Evolutionary conservation across 1,284 basidiomycete genomes (phyloP), one percentile per base, ranked within the genome.

Genomic region (Exsudoporus floridanus): DNA sequence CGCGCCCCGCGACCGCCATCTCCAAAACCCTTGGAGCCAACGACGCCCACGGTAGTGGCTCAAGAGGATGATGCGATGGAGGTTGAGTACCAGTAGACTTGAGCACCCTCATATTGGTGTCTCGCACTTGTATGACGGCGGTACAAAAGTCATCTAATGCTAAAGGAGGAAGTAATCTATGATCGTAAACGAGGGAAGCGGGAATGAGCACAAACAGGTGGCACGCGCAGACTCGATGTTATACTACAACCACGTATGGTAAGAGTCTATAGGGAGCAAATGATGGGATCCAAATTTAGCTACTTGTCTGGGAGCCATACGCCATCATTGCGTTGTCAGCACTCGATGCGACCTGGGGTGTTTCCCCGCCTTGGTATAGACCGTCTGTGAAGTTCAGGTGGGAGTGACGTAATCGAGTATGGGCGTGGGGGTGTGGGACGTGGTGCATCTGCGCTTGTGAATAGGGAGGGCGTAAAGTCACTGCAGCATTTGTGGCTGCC

Each of bases 341-440:
- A 33, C 40, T 27, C 1, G 70, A 53, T 18, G 67, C 5, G 16
- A 60, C 63, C 48, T 71, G 73, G 30, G 68, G 54, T 10, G 63
- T 41, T n/a, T 70, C 64, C 23, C 69, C 69, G 40, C 51, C 54
- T 35, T 67, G 55, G 62, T 81, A 82, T 41, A 81, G 68, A 34
- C 73, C 67, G 57, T 78, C 76, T 14, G 74, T 55, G 52, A 77
- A 73, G 60, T 77, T 77, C 49, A 82, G 54, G 56, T 73, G 70
- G 2, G 72, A 73, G 53, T 81, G 79, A 55, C 83, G 86, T 58
- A 86, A 83, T 28, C 84, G 77, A 0, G 85, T 81, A 60, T 89
- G 86, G 1, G 85, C 84, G 54, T 88, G 86, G 1, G 86, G 85
- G 59, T 88, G 86, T 0, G 86, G 84, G 44, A 88, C 84, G 58